A percentile compares a stretch with the other conserved stretches of the same genome.
These are phyloP conservation scores for Ogataea pilisensis DNA, from an alignment of 805 yeast genomes.

Conservation along the genomic window DNA sequence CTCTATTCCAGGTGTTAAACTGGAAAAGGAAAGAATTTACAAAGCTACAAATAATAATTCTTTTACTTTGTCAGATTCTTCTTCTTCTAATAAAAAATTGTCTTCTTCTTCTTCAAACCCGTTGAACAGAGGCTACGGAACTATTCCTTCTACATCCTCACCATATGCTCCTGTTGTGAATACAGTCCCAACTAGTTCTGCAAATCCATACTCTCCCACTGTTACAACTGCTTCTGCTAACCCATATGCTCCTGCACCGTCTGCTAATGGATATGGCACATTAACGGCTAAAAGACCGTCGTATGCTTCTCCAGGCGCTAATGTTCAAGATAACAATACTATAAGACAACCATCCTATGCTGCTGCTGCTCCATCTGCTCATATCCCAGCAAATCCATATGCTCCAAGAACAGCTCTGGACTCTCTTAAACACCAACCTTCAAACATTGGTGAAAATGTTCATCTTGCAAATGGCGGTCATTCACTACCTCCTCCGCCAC, in stretches of 20 bases:
- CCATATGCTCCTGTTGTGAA: neutral
- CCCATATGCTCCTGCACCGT: conserved; percentile 17
- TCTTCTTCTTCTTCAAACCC: no score
- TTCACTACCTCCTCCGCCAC: conserved; percentile 27
- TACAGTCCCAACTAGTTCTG: conserved; percentile 2
- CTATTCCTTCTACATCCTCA: conserved; percentile 1
- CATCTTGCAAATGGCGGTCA: conserved; percentile 14
- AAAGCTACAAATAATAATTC: conserved; percentile 53
- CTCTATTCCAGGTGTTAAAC: conserved; percentile 61
- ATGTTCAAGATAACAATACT: neutral
- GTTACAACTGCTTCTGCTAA: conserved; percentile 18
- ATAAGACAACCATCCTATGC: conserved; percentile 3
- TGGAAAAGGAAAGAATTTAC: conserved; percentile 74
- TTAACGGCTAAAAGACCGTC: neutral
- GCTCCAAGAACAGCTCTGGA: conserved; percentile 34
- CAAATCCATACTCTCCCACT: conserved; percentile 4
- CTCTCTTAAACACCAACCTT: conserved; percentile 25
- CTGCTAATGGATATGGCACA: neutral
- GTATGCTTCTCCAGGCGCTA: no score
- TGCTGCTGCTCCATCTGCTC: neutral
- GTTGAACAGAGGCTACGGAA: conserved; percentile 4
- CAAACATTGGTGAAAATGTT: conserved; percentile 9
- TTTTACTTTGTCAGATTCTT: no score
- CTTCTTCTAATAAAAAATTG: no score
- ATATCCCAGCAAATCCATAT: conserved; percentile 25